Conservation (phyloP, 495 filamentous ascomycete genomes). For the Copromyces sp. region DNA sequence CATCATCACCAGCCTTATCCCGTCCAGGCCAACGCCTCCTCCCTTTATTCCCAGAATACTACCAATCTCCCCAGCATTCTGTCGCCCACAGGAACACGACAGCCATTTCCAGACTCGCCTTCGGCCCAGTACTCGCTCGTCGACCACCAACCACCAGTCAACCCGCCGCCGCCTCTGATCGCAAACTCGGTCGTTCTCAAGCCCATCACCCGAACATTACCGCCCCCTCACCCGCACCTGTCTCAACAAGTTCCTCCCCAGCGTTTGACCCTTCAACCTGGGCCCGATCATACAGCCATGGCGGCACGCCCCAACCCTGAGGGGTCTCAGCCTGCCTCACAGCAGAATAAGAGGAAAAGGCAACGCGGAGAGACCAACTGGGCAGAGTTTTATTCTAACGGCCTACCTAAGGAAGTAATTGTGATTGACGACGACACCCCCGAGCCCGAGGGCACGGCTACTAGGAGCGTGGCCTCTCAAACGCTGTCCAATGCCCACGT, state of each 20-base stretch:
- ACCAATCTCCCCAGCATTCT: not conserved
- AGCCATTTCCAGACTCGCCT: constrained; percentile 39
- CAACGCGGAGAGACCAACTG: constrained; percentile 64
- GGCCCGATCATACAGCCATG: constrained; percentile 26
- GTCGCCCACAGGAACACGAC: not conserved
- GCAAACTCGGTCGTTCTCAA: constrained; percentile 9
- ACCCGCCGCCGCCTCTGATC: constrained; percentile 14
- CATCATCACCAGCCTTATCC: constrained; percentile 13
- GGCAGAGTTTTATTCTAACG: constrained; percentile 86
- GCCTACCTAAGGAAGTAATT: constrained; percentile 85
- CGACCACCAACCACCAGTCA: constrained; percentile 32
- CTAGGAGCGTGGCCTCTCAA: constrained; percentile 17
- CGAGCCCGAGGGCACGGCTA: constrained; percentile 41
- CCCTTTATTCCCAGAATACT: constrained; percentile 22
- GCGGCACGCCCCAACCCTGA: constrained; percentile 22
- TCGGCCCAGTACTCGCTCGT: constrained; percentile 23
- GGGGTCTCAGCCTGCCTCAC: constrained; percentile 18
- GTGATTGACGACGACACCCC: constrained; percentile 93
- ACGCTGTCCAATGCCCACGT: constrained; percentile 19
- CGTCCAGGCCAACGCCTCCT: constrained; percentile 24
- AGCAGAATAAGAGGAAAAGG: constrained; percentile 41
- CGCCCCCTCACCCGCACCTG: not conserved
- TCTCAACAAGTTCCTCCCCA: not conserved
- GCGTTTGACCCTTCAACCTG: constrained; percentile 8
- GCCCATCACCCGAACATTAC: not conserved